Percentiles rank a stretch among this genome's conserved stretches.
These are phyloP conservation scores for Paspalum notatum DNA, from an alignment of 176 grass and related monocot genomes.

Conservation along the genomic window DNA sequence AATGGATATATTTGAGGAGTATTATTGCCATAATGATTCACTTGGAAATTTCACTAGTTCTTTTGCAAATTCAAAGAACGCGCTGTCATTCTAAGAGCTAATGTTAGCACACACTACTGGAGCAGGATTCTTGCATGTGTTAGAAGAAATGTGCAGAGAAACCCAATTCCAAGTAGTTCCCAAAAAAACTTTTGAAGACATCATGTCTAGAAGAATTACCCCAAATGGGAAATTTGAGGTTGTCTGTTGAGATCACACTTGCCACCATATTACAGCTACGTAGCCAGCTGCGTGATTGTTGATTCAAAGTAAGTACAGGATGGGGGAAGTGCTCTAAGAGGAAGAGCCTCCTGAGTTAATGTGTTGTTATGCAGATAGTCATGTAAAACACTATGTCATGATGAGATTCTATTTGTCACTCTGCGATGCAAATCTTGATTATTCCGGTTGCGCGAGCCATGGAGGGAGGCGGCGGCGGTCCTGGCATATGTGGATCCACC, in stretches of 20 bases:
- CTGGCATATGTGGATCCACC: too few relatives aligned
- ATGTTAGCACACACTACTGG: neutral
- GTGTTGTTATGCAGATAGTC: neutral
- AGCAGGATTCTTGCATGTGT: neutral
- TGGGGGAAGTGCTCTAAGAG: neutral
- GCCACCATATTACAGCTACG: neutral
- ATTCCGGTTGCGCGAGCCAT: too few relatives aligned
- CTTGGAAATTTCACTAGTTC: neutral
- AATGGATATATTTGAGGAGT: conserved; percentile 10
- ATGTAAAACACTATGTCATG: too few relatives aligned
- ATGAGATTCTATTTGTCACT: too few relatives aligned
- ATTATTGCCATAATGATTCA: neutral
- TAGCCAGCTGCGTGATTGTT: conserved; percentile 1
- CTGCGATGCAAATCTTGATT: too few relatives aligned
- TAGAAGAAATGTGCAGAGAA: neutral
- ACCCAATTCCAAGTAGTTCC: neutral
- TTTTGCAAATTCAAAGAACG: neutral
- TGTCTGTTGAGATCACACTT: conserved; percentile 16
- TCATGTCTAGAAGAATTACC: neutral
- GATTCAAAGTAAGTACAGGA: neutral
- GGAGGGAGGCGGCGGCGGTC: too few relatives aligned
- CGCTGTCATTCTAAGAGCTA: neutral
- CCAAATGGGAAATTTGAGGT: conserved; percentile 4
- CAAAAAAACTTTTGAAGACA: neutral
- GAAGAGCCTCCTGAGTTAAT: conserved; percentile 2